phyloP scores from a whole-genome alignment of 2,329 filamentous ascomycete genomes.

The Fusarium foetens region DNA sequence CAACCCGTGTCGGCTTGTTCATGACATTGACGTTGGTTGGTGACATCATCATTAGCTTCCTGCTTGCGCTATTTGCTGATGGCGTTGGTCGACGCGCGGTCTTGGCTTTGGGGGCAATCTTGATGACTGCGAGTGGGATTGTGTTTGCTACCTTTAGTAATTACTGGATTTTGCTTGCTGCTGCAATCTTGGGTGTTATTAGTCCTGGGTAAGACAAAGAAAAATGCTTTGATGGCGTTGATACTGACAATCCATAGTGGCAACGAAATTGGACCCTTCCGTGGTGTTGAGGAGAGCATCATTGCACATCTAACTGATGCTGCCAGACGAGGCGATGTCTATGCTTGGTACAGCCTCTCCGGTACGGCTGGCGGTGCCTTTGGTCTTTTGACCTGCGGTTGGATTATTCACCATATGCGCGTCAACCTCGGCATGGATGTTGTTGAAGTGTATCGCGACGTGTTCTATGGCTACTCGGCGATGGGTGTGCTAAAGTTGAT shows the following conservation, averaged over 20 bases:
- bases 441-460: constrained; percentile 60
- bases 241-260: constrained; percentile 54
- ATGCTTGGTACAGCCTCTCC: constrained; percentile 69
- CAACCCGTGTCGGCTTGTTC: constrained; percentile 67
- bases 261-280: constrained; percentile 72
- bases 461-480: constrained; percentile 56
- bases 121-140: constrained; percentile 67
- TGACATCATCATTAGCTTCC: constrained; percentile 67
- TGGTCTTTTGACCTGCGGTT: constrained; percentile 69
- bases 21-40: constrained; percentile 72
- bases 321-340: constrained; percentile 63
- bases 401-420: constrained; percentile 64
- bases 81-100: constrained; percentile 63
- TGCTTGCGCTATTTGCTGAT: constrained; percentile 69
- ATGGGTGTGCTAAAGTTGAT: constrained; percentile 67
- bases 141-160: constrained; percentile 63
- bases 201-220: constrained; percentile 58
- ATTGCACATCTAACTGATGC: constrained; percentile 64
- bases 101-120: constrained; percentile 62
- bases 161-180: constrained; percentile 68
- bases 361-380: constrained; percentile 70
- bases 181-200: constrained; percentile 70
- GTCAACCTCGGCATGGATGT: constrained; percentile 54
- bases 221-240: fast-evolving
- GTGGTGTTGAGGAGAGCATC: constrained; percentile 69